Evolutionary conservation across 2,329 filamentous ascomycete species (phyloP), one percentile per base, ranked within the genome.

Genomic region (Trichophyton rubrum): DNA sequence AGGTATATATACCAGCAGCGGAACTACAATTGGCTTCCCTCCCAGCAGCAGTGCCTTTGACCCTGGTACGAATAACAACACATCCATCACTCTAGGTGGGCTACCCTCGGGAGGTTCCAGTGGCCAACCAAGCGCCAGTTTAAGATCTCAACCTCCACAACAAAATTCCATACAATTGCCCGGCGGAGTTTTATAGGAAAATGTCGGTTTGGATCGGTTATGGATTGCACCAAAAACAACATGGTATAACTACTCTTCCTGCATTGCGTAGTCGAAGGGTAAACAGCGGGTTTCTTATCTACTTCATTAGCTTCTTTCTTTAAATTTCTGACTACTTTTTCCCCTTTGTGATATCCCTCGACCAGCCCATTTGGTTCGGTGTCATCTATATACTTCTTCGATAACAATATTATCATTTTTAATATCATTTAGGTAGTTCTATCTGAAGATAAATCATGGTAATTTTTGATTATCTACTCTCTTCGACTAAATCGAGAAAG

Each of bases 1-100:
- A 35, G 68, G 65, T 59, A 66, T 67, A 33, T 63, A 67, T 59
- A 56, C 63, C 9, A 60, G 59, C 11, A 62, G 62, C 5, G 40
- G 35, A 15, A 57, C 35, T 11, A 43, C 35, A 15, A 61, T 61
- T 59, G 61, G 61, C 3, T 59, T 61, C 30, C 57, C 61, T 38
- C 60, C 63, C 9, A 62, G 62, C 27, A 41, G 40, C 43, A 59
- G 22, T 35, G 56, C n/a, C 17, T 59, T 59, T n/a, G 43, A 45
- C 3, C 20, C 40, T 22, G 22, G 57, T 9, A 47, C 24, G 15
- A 41, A 41, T 49, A 41, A 22, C 27, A 43, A 41, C 7, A 17
- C 40, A 5, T 9, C 57, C 17, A 59, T 59, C 27, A 30, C 22
- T 4, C 27, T 59, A 22, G 57, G 57, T 13, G 57, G 57, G 15